A percentile compares a stretch with the other conserved stretches of the same genome.
These are phyloP conservation scores for Solanum chacoense DNA, from an alignment of 305 asterid genomes.

Conservation along the genomic window DNA sequence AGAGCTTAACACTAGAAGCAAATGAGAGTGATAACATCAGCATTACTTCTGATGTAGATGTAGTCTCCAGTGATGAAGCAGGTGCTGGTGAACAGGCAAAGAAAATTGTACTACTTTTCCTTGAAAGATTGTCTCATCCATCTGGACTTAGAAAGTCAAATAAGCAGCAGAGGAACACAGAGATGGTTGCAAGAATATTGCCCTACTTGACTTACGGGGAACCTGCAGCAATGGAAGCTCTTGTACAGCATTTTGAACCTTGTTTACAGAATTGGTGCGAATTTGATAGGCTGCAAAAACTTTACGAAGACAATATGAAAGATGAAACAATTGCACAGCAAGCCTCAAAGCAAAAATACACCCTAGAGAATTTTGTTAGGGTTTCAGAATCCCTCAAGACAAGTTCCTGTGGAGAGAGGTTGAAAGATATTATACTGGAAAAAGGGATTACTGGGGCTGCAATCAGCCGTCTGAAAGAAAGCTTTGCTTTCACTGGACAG, in stretches of 20 bases:
- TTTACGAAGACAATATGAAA: constrained; percentile 56
- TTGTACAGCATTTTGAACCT: constrained; percentile 92
- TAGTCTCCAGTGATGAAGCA: constrained; percentile 74
- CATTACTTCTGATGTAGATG: constrained; percentile 63
- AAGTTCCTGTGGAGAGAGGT: constrained; percentile 96
- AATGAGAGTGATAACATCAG: constrained; percentile 84
- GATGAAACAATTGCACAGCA: constrained; percentile 67
- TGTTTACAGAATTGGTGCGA: constrained; percentile 80
- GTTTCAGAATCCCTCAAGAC: constrained; percentile 94
- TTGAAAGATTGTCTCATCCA: constrained; percentile 94
- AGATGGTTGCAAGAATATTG: constrained; percentile 98
- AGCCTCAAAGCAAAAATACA: constrained; percentile 77
- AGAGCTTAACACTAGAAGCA: constrained; percentile 93
- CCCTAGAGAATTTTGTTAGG: constrained; percentile 94
- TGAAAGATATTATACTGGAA: constrained; percentile 95
- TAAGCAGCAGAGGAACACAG: constrained; percentile 96
- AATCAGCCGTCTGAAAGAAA: constrained; percentile 68
- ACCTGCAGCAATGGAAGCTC: constrained; percentile 96
- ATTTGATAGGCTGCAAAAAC: constrained; percentile 73
- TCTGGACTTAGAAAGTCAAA: constrained; percentile 81
- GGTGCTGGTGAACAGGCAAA: constrained; percentile 96
- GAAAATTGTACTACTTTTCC: constrained; percentile 91
- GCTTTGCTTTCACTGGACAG: constrained; percentile 63
- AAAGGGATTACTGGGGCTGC: constrained; percentile 82
- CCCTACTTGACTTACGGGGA: constrained; percentile 99